Conservation (phyloP, 2,329 filamentous ascomycete genomes). For the Fusarium begoniae region DNA sequence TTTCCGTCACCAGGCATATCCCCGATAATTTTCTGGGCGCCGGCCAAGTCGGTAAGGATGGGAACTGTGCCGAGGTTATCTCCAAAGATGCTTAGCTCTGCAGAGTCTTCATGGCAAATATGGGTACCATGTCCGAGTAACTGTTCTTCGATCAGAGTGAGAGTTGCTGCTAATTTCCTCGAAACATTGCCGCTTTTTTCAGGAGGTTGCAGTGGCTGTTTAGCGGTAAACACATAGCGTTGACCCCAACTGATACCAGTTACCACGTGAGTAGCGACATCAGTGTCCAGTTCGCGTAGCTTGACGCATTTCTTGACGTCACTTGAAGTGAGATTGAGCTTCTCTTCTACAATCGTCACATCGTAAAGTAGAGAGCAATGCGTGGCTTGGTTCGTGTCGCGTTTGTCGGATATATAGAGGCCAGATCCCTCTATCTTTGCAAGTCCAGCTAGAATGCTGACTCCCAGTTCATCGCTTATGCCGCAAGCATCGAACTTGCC, state of each 20-base stretch:
- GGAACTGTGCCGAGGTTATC: neutral
- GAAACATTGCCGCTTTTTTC: neutral
- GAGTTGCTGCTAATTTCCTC: neutral
- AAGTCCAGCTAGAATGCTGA: neutral
- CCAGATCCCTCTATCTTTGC: neutral
- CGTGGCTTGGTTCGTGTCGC: neutral
- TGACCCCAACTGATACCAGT: neutral
- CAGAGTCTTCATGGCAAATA: neutral
- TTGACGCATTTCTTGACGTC: neutral
- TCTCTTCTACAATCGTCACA: neutral
- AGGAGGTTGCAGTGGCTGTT: neutral
- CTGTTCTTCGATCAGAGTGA: neutral
- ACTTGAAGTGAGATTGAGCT: neutral
- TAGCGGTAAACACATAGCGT: neutral
- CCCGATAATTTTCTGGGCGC: neutral
- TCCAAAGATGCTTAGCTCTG: neutral
- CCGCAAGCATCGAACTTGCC: neutral
- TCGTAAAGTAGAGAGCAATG: neutral
- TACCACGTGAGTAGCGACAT: neutral
- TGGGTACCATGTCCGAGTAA: neutral
- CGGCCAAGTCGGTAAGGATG: neutral
- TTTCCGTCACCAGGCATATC: neutral
- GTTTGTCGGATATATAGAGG: neutral
- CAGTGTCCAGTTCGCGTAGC: neutral
- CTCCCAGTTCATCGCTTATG: neutral